phyloP scores from a whole-genome alignment of 2,329 filamentous ascomycete genomes.

The Ophiostoma quercus region DNA sequence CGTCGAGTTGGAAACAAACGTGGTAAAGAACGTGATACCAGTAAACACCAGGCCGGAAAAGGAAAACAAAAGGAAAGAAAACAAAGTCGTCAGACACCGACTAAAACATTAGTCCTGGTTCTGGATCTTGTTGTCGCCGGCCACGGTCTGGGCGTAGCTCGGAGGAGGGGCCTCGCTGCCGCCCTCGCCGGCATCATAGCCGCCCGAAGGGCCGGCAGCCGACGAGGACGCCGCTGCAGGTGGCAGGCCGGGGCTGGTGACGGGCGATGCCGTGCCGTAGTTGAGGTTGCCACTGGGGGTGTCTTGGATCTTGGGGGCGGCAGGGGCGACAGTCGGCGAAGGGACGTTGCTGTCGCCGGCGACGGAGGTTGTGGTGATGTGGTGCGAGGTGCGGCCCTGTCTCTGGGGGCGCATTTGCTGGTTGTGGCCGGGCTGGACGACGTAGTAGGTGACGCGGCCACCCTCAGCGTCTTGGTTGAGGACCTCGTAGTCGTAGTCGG shows the following conservation, averaged over 20 bases:
- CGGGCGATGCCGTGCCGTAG: conserved; percentile 42
- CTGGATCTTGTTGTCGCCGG: conserved; percentile 89
- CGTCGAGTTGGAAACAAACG: background rate
- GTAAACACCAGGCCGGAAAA: conserved; percentile 5
- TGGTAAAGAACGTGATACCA: background rate
- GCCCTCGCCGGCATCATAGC: conserved; percentile 40
- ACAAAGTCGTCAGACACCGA: background rate
- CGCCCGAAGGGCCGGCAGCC: conserved; percentile 34
- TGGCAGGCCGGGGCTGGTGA: background rate
- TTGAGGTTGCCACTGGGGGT: conserved; percentile 34
- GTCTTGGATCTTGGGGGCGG: conserved; percentile 33
- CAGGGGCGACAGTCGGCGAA: background rate
- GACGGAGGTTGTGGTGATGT: conserved; percentile 17
- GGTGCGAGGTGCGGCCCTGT: conserved; percentile 7
- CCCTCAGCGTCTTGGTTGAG: conserved; percentile 51
- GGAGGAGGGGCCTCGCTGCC: conserved; percentile 58
- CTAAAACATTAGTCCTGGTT: conserved; percentile 44
- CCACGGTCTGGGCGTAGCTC: conserved; percentile 83
- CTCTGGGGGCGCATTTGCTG: conserved; percentile 20
- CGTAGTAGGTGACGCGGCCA: conserved; percentile 69
- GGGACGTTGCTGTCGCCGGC: conserved; percentile 15
- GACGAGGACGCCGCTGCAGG: conserved; percentile 26
- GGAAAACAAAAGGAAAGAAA: background rate
- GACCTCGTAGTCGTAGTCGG: conserved; percentile 62
- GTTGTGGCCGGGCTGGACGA: conserved; percentile 47